A percentile compares a stretch with the other conserved stretches of the same genome.
These are phyloP conservation scores for Albatrellus sp. DNA, from an alignment of 1,284 basidiomycete genomes.

Conservation along the genomic window DNA sequence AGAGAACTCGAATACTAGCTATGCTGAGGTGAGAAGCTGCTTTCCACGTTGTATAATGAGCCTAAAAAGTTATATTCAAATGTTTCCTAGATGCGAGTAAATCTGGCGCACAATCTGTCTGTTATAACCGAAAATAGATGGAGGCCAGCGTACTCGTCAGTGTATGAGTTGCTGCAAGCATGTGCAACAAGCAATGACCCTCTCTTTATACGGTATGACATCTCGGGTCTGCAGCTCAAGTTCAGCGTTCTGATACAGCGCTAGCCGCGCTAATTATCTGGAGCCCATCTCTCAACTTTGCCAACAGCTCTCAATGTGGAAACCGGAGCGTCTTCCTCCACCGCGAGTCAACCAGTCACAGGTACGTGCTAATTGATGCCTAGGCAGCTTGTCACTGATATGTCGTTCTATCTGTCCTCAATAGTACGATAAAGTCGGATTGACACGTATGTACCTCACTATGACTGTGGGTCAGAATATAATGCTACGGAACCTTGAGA, in stretches of 20 bases:
- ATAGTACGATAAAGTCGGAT: constrained; percentile 78
- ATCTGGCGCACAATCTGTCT: constrained; percentile 61
- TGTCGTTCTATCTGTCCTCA: constrained; percentile 4
- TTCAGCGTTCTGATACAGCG: constrained; percentile 5
- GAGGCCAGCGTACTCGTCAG: constrained; percentile 66
- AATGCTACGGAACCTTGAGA: constrained; percentile 11
- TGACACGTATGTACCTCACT: constrained; percentile 42
- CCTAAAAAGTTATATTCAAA: constrained; percentile 3
- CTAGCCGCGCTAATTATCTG: constrained; percentile 46
- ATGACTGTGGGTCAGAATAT: not conserved
- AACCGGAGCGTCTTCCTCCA: constrained; percentile 69
- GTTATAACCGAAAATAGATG: constrained; percentile 52
- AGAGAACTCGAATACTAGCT: constrained; percentile 66
- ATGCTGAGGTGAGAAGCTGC: constrained; percentile 55
- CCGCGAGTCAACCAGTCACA: constrained; percentile 71
- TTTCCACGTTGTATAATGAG: constrained; percentile 1
- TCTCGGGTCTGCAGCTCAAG: constrained; percentile 1
- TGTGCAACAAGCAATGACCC: constrained; percentile 55
- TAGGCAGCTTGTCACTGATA: not conserved
- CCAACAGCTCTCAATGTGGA: constrained; percentile 50
- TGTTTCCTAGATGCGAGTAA: constrained; percentile 46
- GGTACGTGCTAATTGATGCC: constrained; percentile 20
- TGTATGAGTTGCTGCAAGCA: constrained; percentile 50
- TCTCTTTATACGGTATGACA: constrained; percentile 40
- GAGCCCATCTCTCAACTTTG: constrained; percentile 44